Percentiles rank a stretch among this genome's conserved stretches.
These are phyloP conservation scores for Pulicaria dysenterica DNA, from an alignment of 129 eudicot genomes.

Conservation along the genomic window DNA sequence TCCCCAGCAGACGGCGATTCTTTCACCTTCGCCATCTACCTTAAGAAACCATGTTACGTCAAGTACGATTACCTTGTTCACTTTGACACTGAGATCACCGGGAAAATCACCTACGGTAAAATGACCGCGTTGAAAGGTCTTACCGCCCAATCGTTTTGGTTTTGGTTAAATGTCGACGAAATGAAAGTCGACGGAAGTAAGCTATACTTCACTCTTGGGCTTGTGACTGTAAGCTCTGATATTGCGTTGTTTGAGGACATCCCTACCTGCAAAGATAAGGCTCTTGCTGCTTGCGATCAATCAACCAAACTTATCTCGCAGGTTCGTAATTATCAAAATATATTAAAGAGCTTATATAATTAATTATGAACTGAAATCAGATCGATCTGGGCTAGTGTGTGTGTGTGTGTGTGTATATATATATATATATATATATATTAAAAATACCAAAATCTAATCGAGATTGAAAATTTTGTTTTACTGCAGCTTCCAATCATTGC, in stretches of 20 bases:
- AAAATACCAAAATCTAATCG: too few species aligned
- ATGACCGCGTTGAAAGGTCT: constrained; percentile 61
- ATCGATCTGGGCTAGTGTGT: too few species aligned
- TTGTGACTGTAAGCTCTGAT: constrained; percentile 56
- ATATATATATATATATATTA: too few species aligned
- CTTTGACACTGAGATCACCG: constrained; percentile 54
- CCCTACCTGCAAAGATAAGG: constrained; percentile 46
- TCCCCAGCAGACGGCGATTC: not conserved
- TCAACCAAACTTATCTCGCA: constrained; percentile 10
- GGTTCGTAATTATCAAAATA: not conserved
- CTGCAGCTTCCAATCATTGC: constrained; percentile 16
- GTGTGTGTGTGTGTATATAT: too few species aligned
- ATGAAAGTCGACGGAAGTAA: constrained; percentile 57
- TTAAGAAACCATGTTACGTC: constrained; percentile 54
- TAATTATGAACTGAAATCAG: too few species aligned
- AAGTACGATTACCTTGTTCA: constrained; percentile 68
- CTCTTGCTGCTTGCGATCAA: constrained; percentile 23
- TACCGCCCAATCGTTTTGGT: constrained; percentile 41
- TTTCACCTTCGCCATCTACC: constrained; percentile 40
- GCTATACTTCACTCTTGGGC: constrained; percentile 62
- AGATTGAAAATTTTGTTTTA: too few species aligned
- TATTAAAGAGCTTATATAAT: too few species aligned
- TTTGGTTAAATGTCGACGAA: constrained; percentile 64
- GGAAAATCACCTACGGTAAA: constrained; percentile 53
- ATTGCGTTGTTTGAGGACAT: constrained; percentile 55